A percentile compares a stretch with the other conserved stretches of the same genome.
phyloP scores from a whole-genome alignment of 495 filamentous ascomycete genomes.

The Cudoniella acicularis region DNA sequence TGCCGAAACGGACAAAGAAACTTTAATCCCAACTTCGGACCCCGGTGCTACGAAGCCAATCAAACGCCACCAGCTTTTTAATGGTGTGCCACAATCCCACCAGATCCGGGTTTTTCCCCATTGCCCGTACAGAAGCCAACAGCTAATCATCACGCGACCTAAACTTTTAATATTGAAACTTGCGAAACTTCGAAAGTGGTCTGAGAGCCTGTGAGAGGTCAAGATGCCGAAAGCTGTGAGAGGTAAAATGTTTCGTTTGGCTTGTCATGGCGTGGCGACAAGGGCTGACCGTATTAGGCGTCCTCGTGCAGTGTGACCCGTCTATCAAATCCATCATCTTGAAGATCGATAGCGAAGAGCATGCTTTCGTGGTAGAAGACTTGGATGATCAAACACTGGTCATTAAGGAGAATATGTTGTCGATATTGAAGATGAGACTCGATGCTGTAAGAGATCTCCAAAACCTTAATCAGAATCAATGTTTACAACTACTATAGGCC shows the following conservation, averaged over 20 bases:
- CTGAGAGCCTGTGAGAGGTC: background rate
- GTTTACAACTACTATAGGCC: conserved; percentile 6
- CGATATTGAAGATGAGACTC: conserved; percentile 53
- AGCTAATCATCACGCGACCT: no score
- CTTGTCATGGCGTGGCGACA: no score
- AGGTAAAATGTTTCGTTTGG: background rate
- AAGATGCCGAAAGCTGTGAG: background rate
- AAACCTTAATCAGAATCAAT: background rate
- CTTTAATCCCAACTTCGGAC: background rate
- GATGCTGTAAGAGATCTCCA: conserved; percentile 48
- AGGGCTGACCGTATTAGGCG: no score
- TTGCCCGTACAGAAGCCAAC: no score
- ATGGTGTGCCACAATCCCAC: background rate
- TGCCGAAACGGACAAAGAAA: background rate
- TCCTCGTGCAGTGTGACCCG: conserved; percentile 71
- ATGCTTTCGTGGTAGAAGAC: conserved; percentile 62
- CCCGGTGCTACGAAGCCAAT: no score
- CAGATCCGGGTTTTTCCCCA: background rate
- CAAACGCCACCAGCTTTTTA: background rate
- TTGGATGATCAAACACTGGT: conserved; percentile 70
- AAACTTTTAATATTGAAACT: no score
- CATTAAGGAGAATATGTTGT: conserved; percentile 66
- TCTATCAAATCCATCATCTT: conserved; percentile 57
- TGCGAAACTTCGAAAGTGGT: no score
- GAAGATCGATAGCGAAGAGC: conserved; percentile 51